phyloP scores from a whole-genome alignment of 805 yeast genomes.

The Barnettozyma californica region DNA sequence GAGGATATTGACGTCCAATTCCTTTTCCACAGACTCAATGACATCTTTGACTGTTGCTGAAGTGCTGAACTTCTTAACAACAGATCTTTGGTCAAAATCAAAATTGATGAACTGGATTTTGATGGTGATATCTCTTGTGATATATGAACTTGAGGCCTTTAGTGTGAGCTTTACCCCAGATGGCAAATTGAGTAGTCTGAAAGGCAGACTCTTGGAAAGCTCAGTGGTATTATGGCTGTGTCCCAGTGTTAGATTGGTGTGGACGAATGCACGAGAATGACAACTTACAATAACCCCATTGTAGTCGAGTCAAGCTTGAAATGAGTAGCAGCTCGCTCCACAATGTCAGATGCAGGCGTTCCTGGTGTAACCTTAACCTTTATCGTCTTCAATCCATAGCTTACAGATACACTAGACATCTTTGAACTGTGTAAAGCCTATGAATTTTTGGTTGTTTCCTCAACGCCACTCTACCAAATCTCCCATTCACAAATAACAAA shows the following conservation, averaged over 20 bases:
- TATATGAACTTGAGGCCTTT: slow-evolving; percentile 6
- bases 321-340: slow-evolving; percentile 30
- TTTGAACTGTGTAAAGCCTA: background rate
- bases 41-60: slow-evolving; percentile 13
- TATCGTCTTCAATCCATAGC: slow-evolving; percentile 29
- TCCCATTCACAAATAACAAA: no score
- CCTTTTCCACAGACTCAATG: slow-evolving; percentile 15
- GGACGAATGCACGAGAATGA: background rate
- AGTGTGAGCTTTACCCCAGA: slow-evolving; percentile 38
- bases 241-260: background rate
- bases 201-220: slow-evolving; percentile 36
- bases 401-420: slow-evolving; percentile 35
- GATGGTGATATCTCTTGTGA: slow-evolving; percentile 22
- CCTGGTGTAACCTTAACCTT: slow-evolving; percentile 33
- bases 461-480: no score
- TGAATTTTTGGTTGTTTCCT: background rate
- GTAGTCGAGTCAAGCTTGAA: slow-evolving; percentile 29
- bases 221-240: slow-evolving; percentile 27
- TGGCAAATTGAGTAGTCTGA: slow-evolving; percentile 39
- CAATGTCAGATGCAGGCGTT: slow-evolving; percentile 32
- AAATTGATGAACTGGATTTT: slow-evolving; percentile 28
- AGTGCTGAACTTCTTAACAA: slow-evolving; percentile 22
- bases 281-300: slow-evolving; percentile 22
- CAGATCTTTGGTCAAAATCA: slow-evolving; percentile 18
- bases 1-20: slow-evolving; percentile 13